These are phyloP conservation scores for Oryza meridionalis DNA, from an alignment of 176 grass and related monocot genomes.

Conservation along the genomic window DNA sequence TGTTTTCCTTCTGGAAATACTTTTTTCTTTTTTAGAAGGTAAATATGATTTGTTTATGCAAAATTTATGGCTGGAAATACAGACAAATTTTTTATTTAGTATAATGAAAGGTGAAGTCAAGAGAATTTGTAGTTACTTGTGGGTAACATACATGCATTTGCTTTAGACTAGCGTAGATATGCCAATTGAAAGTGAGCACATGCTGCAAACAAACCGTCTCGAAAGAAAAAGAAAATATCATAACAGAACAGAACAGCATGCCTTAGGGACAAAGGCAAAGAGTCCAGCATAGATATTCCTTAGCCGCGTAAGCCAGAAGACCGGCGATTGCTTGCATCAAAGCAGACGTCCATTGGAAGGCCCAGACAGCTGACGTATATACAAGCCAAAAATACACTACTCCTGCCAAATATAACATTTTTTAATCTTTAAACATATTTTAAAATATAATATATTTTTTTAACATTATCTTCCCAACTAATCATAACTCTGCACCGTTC, in stretches of 20 bases:
- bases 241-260: neutral
- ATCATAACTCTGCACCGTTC: too few species aligned
- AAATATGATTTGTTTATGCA: neutral
- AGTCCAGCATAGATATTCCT: neutral
- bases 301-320: slow-evolving; percentile 22
- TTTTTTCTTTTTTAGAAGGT: neutral
- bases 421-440: too few species aligned
- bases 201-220: neutral
- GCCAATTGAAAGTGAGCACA: neutral
- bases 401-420: too few species aligned
- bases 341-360: neutral
- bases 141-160: neutral
- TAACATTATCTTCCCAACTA: too few species aligned
- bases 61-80: neutral
- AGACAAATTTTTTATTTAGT: neutral
- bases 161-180: neutral
- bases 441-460: too few species aligned
- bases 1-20: neutral
- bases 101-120: too few species aligned
- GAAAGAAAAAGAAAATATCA: neutral
- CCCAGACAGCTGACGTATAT: neutral
- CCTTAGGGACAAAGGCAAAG: slow-evolving; percentile 44
- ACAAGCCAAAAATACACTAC: neutral
- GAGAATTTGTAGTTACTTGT: neutral
- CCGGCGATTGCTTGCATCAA: neutral